Conservation (phyloP, 768 basidiomycete genomes). For the Leccinum variicolor region DNA sequence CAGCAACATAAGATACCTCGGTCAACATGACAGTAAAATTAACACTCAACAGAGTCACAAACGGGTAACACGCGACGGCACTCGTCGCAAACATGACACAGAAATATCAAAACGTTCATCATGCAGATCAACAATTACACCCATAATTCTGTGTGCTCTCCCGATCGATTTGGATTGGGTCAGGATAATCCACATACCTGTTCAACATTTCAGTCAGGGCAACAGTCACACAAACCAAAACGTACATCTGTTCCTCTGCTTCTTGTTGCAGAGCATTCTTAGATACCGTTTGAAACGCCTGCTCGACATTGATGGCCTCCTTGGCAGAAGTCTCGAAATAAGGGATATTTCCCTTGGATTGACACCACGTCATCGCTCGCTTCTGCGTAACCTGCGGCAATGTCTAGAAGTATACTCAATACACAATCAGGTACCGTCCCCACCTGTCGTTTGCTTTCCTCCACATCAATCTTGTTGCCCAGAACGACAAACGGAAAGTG, state of each 20-base stretch:
- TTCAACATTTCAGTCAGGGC: conserved; percentile 13
- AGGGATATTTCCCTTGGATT: conserved; percentile 98
- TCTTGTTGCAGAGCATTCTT: conserved; percentile 99
- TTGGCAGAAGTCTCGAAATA: conserved; percentile 99
- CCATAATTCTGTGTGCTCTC: conserved; percentile 89
- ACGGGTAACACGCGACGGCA: conserved; percentile 30
- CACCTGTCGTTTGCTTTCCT: conserved; percentile 97
- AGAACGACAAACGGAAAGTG: conserved; percentile 99
- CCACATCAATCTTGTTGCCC: conserved; percentile 99
- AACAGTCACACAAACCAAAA: conserved; percentile 13
- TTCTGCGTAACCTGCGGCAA: conserved; percentile 88
- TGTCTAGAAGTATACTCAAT: not conserved
- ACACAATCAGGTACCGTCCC: conserved; percentile 23
- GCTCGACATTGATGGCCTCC: conserved; percentile 99
- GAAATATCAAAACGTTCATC: conserved; percentile 31
- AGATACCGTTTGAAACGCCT: conserved; percentile 99
- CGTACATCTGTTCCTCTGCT: conserved; percentile 91
- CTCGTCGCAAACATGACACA: conserved; percentile 24
- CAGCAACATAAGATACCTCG: conserved; percentile 25
- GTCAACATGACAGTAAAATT: conserved; percentile 27
- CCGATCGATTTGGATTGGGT: conserved; percentile 95
- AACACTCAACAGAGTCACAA: conserved; percentile 32
- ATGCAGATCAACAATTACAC: conserved; percentile 93
- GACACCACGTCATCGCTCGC: conserved; percentile 99
- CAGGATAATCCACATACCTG: conserved; percentile 98